These are phyloP conservation scores for Neonectria coccinea DNA, from an alignment of 2,329 filamentous ascomycete genomes.

Conservation along the genomic window DNA sequence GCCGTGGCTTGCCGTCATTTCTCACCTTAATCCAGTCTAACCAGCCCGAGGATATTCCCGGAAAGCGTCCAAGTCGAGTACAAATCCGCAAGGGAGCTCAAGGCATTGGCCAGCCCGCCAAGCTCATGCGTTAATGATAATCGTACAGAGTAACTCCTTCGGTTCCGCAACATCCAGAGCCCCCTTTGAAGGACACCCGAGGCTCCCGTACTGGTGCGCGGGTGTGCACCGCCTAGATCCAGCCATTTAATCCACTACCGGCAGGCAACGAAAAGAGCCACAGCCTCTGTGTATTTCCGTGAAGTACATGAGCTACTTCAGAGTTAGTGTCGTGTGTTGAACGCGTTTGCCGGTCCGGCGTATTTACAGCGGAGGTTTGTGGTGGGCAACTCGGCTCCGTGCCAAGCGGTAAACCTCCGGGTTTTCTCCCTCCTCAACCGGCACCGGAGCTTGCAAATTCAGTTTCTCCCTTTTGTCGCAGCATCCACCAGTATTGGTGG, in stretches of 20 bases:
- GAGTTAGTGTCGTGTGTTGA: not conserved
- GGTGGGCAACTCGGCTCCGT: slow-evolving; percentile 1
- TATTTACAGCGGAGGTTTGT: not conserved
- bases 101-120: not conserved
- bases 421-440: not conserved
- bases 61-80: not conserved
- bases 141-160: too few relatives aligned
- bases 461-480: not conserved
- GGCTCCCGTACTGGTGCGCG: not conserved
- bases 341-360: not conserved
- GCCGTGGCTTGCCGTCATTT: not conserved
- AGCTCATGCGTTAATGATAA: not conserved
- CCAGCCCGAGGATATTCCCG: not conserved
- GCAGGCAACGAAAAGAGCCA: not conserved
- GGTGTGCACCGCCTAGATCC: not conserved
- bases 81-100: not conserved
- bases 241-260: not conserved
- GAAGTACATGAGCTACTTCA: not conserved
- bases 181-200: not conserved
- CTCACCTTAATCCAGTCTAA: too few relatives aligned
- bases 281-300: not conserved
- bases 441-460: not conserved
- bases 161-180: not conserved
- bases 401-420: not conserved
- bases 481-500: slow-evolving; percentile 4